These are phyloP conservation scores for Sequoia sempervirens DNA, from an alignment of 75 land plant species.

Conservation along the genomic window DNA sequence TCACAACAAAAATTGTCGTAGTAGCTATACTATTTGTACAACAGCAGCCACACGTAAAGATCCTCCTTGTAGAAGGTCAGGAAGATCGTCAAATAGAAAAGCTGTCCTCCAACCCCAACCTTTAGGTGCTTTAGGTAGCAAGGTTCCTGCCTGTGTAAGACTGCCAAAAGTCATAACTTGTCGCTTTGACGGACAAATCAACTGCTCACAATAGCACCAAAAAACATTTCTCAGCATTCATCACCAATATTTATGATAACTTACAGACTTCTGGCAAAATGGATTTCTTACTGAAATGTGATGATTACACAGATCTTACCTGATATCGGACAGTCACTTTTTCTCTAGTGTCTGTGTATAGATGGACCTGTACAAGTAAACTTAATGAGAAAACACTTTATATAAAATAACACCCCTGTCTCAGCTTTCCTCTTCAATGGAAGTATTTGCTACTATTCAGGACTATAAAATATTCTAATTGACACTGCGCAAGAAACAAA, in stretches of 20 bases:
- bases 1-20: neutral
- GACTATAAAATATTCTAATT: neutral
- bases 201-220: conserved; percentile 26
- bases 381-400: neutral
- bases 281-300: neutral
- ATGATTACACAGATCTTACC: conserved; percentile 29
- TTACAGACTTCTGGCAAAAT: neutral
- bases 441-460: neutral
- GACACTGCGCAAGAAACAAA: neutral
- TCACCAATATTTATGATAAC: neutral
- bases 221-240: conserved; percentile 6
- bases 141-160: conserved; percentile 83
- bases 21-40: conserved; percentile 68
- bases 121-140: conserved; percentile 94
- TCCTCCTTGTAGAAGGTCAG: conserved; percentile 84
- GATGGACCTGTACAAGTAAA: conserved; percentile 55
- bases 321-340: conserved; percentile 95
- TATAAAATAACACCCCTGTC: neutral
- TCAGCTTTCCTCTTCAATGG: neutral
- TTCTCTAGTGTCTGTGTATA: conserved; percentile 86
- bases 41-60: conserved; percentile 80
- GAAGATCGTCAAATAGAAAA: conserved; percentile 83
- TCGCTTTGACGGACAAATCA: conserved; percentile 97
- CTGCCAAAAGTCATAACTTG: conserved; percentile 89
- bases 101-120: conserved; percentile 99